Conservation (phyloP, 192 early-diverging fungal genomes). For the Podila epigama region DNA sequence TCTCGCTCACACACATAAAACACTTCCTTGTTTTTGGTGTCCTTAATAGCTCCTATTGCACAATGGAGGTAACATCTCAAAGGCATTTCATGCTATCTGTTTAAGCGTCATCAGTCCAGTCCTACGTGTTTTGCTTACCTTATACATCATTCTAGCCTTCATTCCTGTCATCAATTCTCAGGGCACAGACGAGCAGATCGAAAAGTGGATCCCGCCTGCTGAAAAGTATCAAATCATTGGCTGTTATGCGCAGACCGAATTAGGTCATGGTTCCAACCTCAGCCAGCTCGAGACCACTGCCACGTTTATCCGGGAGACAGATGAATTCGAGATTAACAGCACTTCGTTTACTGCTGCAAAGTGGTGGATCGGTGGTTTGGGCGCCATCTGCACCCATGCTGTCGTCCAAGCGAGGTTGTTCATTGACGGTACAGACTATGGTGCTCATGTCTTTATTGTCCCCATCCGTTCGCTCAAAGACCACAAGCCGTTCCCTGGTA, state of each 20-base stretch:
- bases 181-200: slow-evolving; percentile 74
- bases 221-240: slow-evolving; percentile 77
- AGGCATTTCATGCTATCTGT: no score
- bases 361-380: slow-evolving; percentile 76
- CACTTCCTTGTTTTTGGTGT: neutral
- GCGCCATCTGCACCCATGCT: slow-evolving; percentile 73
- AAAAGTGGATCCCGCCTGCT: slow-evolving; percentile 73
- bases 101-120: no score
- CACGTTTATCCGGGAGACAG: slow-evolving; percentile 79
- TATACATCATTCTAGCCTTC: slow-evolving; percentile 58
- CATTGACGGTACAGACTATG: slow-evolving; percentile 63
- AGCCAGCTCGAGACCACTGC: slow-evolving; percentile 89
- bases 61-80: slow-evolving; percentile 12
- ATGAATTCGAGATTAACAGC: slow-evolving; percentile 87
- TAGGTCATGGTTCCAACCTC: slow-evolving; percentile 74
- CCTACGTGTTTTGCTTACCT: no score
- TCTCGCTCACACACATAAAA: neutral
- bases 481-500: slow-evolving; percentile 66
- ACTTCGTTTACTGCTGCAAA: slow-evolving; percentile 74
- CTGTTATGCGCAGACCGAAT: slow-evolving; percentile 89
- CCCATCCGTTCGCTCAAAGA: slow-evolving; percentile 65
- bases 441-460: slow-evolving; percentile 73
- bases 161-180: slow-evolving; percentile 77
- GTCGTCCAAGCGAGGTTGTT: slow-evolving; percentile 69
- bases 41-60: slow-evolving; percentile 25